A percentile compares a stretch with the other conserved stretches of the same genome.
These are phyloP conservation scores for Ceratobasidium sp. DNA, from an alignment of 1,284 basidiomycete species.

Conservation along the genomic window DNA sequence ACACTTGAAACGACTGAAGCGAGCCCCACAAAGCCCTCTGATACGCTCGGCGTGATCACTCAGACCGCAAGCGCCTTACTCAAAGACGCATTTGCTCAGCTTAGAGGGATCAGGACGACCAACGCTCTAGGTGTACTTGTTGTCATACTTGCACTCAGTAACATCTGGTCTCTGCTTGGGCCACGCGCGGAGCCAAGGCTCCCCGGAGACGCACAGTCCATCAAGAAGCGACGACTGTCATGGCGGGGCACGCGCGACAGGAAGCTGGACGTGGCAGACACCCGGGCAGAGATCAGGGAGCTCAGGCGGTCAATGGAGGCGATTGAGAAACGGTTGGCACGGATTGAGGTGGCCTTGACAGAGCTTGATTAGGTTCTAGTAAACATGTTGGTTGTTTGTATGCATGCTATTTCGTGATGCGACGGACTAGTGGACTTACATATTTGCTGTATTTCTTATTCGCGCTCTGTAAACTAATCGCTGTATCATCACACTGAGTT, in stretches of 20 bases:
- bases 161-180: constrained; percentile 74
- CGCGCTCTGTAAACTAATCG: constrained; percentile 30
- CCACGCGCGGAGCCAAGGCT: constrained; percentile 66
- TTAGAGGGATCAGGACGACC: constrained; percentile 21
- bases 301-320: constrained; percentile 68
- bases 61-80: neutral
- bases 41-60: neutral
- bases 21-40: constrained; percentile 64
- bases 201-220: constrained; percentile 65
- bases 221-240: constrained; percentile 9
- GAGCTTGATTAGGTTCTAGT: constrained; percentile 23
- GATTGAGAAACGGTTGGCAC: constrained; percentile 68
- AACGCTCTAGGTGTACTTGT: constrained; percentile 69
- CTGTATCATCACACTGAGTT: neutral
- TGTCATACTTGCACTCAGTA: constrained; percentile 77
- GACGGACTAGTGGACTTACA: neutral
- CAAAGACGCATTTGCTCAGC: constrained; percentile 25
- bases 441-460: constrained; percentile 28
- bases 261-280: constrained; percentile 55
- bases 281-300: constrained; percentile 67
- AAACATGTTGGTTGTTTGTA: neutral
- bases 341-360: constrained; percentile 60
- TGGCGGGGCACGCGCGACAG: constrained; percentile 11
- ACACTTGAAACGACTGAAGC: constrained; percentile 71
- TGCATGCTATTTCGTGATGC: neutral